Evolutionary conservation across 176 grass and related monocot genomes (phyloP).

Genomic region (Rhipidocladum racemiflorum): DNA sequence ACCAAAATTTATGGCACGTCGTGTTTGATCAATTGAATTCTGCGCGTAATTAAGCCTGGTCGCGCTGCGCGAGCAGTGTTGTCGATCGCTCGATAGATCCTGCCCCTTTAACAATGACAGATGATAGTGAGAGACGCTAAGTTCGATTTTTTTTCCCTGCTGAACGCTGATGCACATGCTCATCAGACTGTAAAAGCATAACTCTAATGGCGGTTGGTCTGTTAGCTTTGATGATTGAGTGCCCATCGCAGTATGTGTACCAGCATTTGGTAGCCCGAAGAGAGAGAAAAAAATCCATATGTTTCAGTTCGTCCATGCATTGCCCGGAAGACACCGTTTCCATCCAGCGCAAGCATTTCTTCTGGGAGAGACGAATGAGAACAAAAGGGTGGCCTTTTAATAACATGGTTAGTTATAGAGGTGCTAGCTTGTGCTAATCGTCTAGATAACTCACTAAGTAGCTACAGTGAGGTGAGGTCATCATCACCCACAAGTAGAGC

Average conservation of each 20-base stretch:
- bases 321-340: conserved; percentile 1
- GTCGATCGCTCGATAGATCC: background rate
- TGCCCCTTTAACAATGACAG: background rate
- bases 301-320: background rate
- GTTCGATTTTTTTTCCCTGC: background rate
- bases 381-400: background rate
- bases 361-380: background rate
- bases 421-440: background rate
- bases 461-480: conserved; percentile 13
- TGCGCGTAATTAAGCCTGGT: background rate
- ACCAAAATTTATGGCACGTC: background rate
- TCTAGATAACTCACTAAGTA: conserved; percentile 17
- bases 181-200: background rate
- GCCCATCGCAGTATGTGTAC: background rate
- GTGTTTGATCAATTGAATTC: background rate
- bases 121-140: background rate
- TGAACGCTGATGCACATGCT: background rate
- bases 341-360: background rate
- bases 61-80: background rate
- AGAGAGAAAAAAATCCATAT: background rate
- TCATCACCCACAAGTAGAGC: conserved; percentile 1
- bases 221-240: background rate
- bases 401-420: conserved; percentile 11
- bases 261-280: background rate
- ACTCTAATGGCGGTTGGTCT: background rate